Base-by-base conservation (phyloP, 2,329 filamentous ascomycete species). In the Talaromyces sp. region DNA sequence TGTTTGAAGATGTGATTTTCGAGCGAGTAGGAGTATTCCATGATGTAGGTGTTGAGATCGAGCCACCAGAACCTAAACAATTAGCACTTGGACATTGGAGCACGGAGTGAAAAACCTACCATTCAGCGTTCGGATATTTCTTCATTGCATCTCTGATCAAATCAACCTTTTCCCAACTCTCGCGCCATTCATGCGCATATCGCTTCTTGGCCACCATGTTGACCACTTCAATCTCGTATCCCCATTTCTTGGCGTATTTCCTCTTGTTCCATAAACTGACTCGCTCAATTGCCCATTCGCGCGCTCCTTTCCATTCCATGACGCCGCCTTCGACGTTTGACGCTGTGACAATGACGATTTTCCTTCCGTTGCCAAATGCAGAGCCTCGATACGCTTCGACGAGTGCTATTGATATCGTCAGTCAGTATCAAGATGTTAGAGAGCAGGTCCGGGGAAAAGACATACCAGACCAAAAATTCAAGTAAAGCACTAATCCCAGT, bases 111-210 rank as follows among this genome's bases (percentile, higher is more conserved):
- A 47, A 50, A 39, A 15, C 88, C 79, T 83, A 97, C 95, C 95
- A 99, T 82, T 99, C 94, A 39, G 94, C 95, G 69, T 96, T 86
- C 33, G 95, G 95, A 74, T 98, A 97, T 77, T 97, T 97, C 75
- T 89, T 87, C 85, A 99, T 89, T 52, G 90, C 89, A 67, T 92
- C 91, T 67, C 94, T 88, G 72, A 99, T 88, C 49, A 92, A 92
- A 77, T 99, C 95, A 67, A 97, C 93, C 83, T 98, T 99, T 80
- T 99, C 95, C 95, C 95, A 99, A 77, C 94, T 96, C 80, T 99
- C 95, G 73, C 95, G 87, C 95, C 95, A 99, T 80, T 99, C 95
- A 80, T 99, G 95, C 33, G 95, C 94, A 76, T 99, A 99, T 70
- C 93, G 89, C 81, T 97, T 98, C 85, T 97, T 97, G 62, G 93